Base-by-base conservation (phyloP, 1,284 basidiomycete species). In the Ceratobasidium sp. region DNA sequence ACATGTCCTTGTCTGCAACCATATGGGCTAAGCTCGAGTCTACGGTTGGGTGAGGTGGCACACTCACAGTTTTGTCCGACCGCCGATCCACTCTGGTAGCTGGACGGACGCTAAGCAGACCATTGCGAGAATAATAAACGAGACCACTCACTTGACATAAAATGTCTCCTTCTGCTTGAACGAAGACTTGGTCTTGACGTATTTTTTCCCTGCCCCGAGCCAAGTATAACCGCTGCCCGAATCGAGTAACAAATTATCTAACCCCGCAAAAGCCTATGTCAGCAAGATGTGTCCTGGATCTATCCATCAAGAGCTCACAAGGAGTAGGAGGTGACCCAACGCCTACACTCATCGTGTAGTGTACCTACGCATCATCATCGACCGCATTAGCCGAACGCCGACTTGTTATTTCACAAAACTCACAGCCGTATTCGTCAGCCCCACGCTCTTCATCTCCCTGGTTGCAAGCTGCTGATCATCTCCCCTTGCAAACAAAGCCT, bases 161-260 rank as follows among this genome's bases (percentile, higher is more conserved):
- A 76, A 76, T 33, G 20, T 2, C 40, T 67, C 58, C 18, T 42
- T 1, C 63, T 76, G 73, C 44, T 67, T 76, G 51, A 42, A 39
- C 49, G 73, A 66, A 18, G 63, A 67, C 63, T 67, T 67, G 33
- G 73, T 76, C 63, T 67, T 56, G 51, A 56, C 49, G 20, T 67
- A 76, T 39, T 75, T 75, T 56, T 76, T 76, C 63, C 46, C 63
- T 2, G 73, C 73, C 5, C 73, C 73, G 46, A 76, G n/a, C 73
- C 73, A 76, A 76, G 73, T 76, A 39, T 76, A 76, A 18, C 61
- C 73, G 23, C 73, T 76, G 20, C 73, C 73, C 46, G 73, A 66
- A 67, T 76, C 73, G 18, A 76, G 9, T 63, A 76, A 56, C 63
- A 76, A 28, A 20, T 76, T 58, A 44, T 76, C 73, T 76, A n/a